Percentiles rank a stretch among this genome's conserved stretches.
These are phyloP conservation scores for Mrakia frigida DNA, from an alignment of 768 basidiomycete genomes.

Conservation along the genomic window DNA sequence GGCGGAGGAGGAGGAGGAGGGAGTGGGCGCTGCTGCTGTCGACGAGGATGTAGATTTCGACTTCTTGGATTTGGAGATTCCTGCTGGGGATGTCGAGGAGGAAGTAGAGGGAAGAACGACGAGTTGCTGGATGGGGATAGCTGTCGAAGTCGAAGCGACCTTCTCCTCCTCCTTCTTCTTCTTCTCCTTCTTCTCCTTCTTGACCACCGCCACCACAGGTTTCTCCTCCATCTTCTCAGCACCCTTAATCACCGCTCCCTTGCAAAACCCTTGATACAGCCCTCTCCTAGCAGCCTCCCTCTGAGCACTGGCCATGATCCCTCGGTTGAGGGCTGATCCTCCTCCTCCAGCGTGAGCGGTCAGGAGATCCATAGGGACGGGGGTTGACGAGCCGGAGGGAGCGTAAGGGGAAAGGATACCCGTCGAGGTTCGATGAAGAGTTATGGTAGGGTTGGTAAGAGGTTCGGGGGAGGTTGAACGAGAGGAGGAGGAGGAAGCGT, in stretches of 20 bases:
- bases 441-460: constrained; percentile 26
- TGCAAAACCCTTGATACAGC: constrained; percentile 76
- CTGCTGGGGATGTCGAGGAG: neutral
- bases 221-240: neutral
- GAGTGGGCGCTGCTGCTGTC: neutral
- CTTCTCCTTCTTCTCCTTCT: constrained; percentile 3
- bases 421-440: constrained; percentile 60
- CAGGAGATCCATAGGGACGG: constrained; percentile 31
- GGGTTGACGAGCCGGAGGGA: constrained; percentile 55
- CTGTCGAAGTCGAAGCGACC: neutral
- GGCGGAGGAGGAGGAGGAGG: neutral
- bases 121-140: neutral
- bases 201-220: neutral
- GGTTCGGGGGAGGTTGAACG: constrained; percentile 12
- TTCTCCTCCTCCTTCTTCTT: constrained; percentile 16
- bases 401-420: constrained; percentile 67
- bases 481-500: constrained; percentile 16
- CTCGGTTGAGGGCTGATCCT: constrained; percentile 46
- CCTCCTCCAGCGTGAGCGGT: constrained; percentile 47
- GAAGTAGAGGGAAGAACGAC: neutral
- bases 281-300: constrained; percentile 67
- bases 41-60: neutral
- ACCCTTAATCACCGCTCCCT: constrained; percentile 55
- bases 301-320: constrained; percentile 62
- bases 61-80: neutral